phyloP scores from a whole-genome alignment of 2,329 filamentous ascomycete species.

The Colletotrichum camelliae region DNA sequence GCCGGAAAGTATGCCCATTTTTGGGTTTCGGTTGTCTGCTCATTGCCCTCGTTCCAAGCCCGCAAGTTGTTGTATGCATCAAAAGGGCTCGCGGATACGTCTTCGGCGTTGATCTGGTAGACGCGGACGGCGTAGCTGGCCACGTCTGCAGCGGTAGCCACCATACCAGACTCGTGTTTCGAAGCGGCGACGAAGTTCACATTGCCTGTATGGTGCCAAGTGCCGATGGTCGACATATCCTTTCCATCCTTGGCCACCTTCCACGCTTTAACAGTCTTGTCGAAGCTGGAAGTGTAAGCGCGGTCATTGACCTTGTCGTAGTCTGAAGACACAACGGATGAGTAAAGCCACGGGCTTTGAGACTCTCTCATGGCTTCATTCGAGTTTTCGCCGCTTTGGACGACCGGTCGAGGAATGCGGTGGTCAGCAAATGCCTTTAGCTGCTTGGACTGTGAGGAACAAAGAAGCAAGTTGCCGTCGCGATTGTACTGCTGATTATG shows the following conservation, averaged over 20 bases:
- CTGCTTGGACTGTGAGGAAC: conserved; percentile 48
- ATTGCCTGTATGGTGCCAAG: conserved; percentile 62
- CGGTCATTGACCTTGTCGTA: conserved; percentile 51
- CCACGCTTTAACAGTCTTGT: conserved; percentile 67
- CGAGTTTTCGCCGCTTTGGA: conserved; percentile 60
- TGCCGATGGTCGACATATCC: conserved; percentile 50
- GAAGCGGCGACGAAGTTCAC: conserved; percentile 69
- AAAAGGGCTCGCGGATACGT: conserved; percentile 42
- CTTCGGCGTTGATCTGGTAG: conserved; percentile 49
- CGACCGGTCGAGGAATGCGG: conserved; percentile 58
- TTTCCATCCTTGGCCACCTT: conserved; percentile 40
- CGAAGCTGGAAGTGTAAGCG: conserved; percentile 67
- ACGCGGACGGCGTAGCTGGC: conserved; percentile 59
- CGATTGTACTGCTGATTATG: conserved; percentile 73
- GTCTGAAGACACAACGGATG: conserved; percentile 67
- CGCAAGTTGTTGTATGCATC: conserved; percentile 45
- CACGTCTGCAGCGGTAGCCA: conserved; percentile 66
- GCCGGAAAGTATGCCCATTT: conserved; percentile 69
- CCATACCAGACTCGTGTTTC: conserved; percentile 48
- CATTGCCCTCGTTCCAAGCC: conserved; percentile 28
- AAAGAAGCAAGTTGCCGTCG: conserved; percentile 65
- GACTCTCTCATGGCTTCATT: conserved; percentile 61
- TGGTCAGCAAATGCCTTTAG: conserved; percentile 62
- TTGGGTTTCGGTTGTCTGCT: conserved; percentile 33
- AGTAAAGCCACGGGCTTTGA: conserved; percentile 68